These are phyloP conservation scores for Colletotrichum liaoningense DNA, from an alignment of 2,329 filamentous ascomycete species.

Conservation along the genomic window DNA sequence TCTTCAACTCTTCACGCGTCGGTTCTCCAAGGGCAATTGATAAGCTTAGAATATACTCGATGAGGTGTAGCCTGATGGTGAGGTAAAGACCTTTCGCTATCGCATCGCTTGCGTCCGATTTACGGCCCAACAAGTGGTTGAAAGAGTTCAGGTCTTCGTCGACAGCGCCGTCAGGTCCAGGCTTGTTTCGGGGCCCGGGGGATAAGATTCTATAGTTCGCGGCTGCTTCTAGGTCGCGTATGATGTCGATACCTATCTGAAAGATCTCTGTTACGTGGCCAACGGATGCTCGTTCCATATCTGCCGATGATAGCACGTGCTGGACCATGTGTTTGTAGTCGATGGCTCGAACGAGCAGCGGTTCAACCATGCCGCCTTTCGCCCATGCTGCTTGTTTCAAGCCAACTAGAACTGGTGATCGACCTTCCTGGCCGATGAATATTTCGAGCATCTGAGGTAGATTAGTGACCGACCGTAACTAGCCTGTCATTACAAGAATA, in stretches of 20 bases:
- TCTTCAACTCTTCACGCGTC: constrained; percentile 16
- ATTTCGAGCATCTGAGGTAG: constrained; percentile 1
- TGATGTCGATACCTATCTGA: constrained; percentile 10
- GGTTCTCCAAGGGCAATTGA: constrained; percentile 23
- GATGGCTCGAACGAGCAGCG: constrained; percentile 15
- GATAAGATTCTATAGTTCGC: constrained; percentile 6
- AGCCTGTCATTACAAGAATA: not conserved
- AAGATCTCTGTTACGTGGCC: not conserved
- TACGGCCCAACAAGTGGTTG: constrained; percentile 19
- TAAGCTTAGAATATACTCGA: constrained; percentile 16
- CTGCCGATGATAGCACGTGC: not conserved
- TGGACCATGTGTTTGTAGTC: not conserved
- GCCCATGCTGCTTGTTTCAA: not conserved
- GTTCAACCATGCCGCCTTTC: not conserved
- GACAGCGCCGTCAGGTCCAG: not conserved
- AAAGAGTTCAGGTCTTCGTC: not conserved
- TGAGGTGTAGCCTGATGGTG: constrained; percentile 14
- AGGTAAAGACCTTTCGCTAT: constrained; percentile 19
- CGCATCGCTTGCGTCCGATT: constrained; percentile 38
- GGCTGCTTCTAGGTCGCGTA: constrained; percentile 22
- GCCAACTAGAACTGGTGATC: not conserved
- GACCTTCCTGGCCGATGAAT: constrained; percentile 2
- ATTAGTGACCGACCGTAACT: too few species aligned
- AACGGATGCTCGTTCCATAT: not conserved
- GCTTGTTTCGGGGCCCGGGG: not conserved